Evolutionary conservation across 1,284 basidiomycete species (phyloP), one percentile per base, ranked within the genome.

Genomic region (Rhodotorula sp.): DNA sequence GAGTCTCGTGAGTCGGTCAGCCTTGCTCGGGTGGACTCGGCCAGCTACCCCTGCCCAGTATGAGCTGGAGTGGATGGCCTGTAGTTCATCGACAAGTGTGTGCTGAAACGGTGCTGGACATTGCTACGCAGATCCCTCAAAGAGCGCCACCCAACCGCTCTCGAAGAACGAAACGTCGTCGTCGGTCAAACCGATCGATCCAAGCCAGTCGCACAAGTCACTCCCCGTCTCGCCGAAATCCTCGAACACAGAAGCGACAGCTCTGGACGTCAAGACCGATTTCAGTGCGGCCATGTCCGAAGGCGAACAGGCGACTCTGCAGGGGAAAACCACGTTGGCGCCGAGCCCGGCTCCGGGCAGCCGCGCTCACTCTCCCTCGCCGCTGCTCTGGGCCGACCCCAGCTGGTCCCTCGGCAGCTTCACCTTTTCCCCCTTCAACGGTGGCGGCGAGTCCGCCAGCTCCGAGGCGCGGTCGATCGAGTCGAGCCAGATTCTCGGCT

Each of bases 391-490:
- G 70, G 65, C 56, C 49, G 64, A 71, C 28, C 26, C 61, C 10
- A 67, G 72, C 6, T 74, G 72, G 72, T 16, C 60, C 38, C 61
- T 67, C 2, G 72, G 62, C 19, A 57, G 64, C 58, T 71, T 74
- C 55, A 47, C 69, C 26, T 74, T 74, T 19, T 38, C 64, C 2
- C 67, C 67, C 3, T 49, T 60, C n/a, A 34, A 21, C 47, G 12
- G 19, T 6, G 31, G 18, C 12, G 16, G 16, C 31, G 49, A 62
- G 28, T 26, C 31, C 26, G 21, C 48, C 5, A 62, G 26, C 54
- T 26, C 28, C 10, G 26, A n/a, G 26, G 54, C 12, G 31, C 19
- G 23, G 28, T 10, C 48, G 31, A 6, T 38, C 60, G 48, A 23
- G 31, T 10, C 47, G 45, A 19, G 16, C 45, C 19, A 26, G 38